Base-by-base conservation (phyloP, 768 basidiomycete species). In the Leucosporidium yakuticum region DNA sequence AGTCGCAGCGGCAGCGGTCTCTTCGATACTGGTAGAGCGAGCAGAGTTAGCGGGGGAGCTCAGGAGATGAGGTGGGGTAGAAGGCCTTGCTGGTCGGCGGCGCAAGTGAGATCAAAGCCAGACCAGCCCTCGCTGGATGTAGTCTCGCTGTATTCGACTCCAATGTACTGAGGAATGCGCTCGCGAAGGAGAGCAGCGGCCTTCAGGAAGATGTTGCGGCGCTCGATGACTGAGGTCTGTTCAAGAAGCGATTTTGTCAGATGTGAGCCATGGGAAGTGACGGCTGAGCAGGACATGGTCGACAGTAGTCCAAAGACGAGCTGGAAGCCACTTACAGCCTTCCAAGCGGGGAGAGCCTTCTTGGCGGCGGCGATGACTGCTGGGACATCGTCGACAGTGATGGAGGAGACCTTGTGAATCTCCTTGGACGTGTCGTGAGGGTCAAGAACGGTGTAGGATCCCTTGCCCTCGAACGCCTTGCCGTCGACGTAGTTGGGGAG, bases 181-280 rank as follows among this genome's bases (percentile, higher is more conserved):
- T 66, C 62, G 19, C 59, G 47, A 17, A 74, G 32, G 20, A 72
- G 49, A 14, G 56, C 27, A 2, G 69, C 67, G 1, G 72, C 73
- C 53, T 62, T 65, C 59, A 64, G 8, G 68, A 74, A 75, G 53
- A 74, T 74, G n/a, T 51, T 48, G 11, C 74, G 51, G 11, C 74
- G 68, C 49, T 67, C 62, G 29, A 57, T 23, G 2, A 68, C 62
- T 2, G 66, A 58, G 5, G 67, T 60, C 70, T 66, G 54, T n/a
- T n/a, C 44, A 19, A 1, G 12, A 0, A 17, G 14, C 9, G 47
- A 44, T 8, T 12, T 7, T 44, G 39, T 44, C 39, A 34, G 20
- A 23, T 21, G 23, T n/a, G 17, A 51, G 27, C 32, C 11, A 25
- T 29, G 57, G 20, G n/a, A 34, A 9, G 23, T 19, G 15, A 9